Evolutionary conservation across 2,329 filamentous ascomycete genomes (phyloP), one percentile per base, ranked within the genome.

Genomic region (Colletotrichum euphorbiae): DNA sequence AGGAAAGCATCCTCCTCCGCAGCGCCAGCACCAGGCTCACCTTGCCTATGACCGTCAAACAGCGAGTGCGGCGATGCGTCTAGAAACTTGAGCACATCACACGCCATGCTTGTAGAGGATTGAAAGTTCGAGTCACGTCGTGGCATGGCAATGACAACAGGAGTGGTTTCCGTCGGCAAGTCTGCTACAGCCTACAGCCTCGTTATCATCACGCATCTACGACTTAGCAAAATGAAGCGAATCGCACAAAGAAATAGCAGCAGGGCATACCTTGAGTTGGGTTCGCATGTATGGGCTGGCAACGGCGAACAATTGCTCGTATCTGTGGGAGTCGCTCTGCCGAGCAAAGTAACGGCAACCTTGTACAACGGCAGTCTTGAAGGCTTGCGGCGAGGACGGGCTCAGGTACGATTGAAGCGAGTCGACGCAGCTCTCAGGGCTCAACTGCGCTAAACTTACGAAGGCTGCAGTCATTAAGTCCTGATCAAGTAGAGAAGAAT

Each of bases 381-480:
- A 91, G 59, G 80, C 83, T 59, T 83, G 79, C 8, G 89, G 88
- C 1, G 89, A 81, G 61, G 81, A 83, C n/a, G 84, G 77, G 40
- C 85, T 81, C 52, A 91, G 82, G 70, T 89, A 91, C 8, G 80
- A 79, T 52, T 86, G 83, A 3, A 92, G 81, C 21, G 82, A 83
- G 48, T 87, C 86, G 55, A 89, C 81, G 66, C 84, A 86, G 60
- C 82, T 81, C 55, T 90, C 87, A 62, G 89, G 84, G 73, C 87
- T 88, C 40, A 92, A 79, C 71, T 91, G 85, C 12, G 86, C 82
- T 45, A 91, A 79, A 75, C 87, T 89, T 63, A 91, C 88, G 74
- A 91, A 90, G 3, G 89, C 85, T 42, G 88, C 88, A 15, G 89
- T 90, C 78, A 90, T 88, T 73, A 91, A 82, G 67, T 90, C 85